A percentile compares a stretch with the other conserved stretches of the same genome.
Conservation (phyloP, 306 rosid genomes). For the Dicorynia guianensis region DNA sequence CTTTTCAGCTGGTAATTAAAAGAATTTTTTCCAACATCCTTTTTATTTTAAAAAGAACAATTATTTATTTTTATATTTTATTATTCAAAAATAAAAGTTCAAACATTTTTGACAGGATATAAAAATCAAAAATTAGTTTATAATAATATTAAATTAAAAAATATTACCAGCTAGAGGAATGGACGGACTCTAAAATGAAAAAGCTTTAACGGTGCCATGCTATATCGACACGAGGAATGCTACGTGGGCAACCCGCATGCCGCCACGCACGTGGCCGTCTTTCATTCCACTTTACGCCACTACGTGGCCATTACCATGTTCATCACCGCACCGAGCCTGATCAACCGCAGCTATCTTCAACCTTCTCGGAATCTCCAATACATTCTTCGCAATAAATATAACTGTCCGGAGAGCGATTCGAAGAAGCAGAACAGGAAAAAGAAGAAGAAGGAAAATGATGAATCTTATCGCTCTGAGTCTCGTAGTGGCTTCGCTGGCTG, state of each 20-base stretch:
- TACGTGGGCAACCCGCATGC: conserved; percentile 30
- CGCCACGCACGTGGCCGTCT: conserved; percentile 10
- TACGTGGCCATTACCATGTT: conserved; percentile 29
- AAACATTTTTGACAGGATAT: too few species aligned
- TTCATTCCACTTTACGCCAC: not conserved
- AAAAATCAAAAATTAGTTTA: too few species aligned
- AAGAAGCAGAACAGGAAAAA: not conserved
- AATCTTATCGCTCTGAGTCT: conserved; percentile 64
- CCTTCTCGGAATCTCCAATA: not conserved
- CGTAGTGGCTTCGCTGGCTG: conserved; percentile 56
- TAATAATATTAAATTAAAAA: too few species aligned
- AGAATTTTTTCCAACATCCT: too few species aligned
- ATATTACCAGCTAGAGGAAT: not conserved
- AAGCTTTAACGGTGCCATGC: not conserved
- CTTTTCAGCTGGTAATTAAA: too few species aligned
- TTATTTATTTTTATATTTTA: too few species aligned
- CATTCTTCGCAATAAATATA: too few species aligned
- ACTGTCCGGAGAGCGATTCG: not conserved
- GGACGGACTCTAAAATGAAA: not conserved
- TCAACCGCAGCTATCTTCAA: conserved; percentile 8
- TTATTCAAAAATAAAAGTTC: too few species aligned
- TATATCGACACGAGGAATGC: conserved; percentile 29
- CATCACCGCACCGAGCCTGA: not conserved
- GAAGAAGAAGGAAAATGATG: conserved; percentile 48
- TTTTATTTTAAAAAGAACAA: too few species aligned